Base-by-base conservation (phyloP, 352 stramenopile genomes). In the Phytopythium montanum region DNA sequence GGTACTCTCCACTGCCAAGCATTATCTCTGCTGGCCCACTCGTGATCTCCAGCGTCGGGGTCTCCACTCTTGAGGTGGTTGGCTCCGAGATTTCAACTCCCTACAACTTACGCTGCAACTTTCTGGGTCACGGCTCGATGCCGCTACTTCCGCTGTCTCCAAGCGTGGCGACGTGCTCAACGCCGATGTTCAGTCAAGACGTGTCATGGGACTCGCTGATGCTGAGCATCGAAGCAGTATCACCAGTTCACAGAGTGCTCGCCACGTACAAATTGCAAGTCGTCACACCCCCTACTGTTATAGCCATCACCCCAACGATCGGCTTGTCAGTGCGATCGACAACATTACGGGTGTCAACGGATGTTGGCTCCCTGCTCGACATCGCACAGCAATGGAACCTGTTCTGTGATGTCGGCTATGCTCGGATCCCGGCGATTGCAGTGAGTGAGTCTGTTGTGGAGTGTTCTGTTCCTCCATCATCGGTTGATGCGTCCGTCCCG, bases 401-500 rank as follows among this genome's bases (percentile, higher is more conserved):
- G 23, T 49, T 68, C 50, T 85, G 75, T 25, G 61, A 58, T 9
- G 59, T 85, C 48, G 75, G 75, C 7, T 38, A 34, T 33, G 54
- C 42, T 6, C 46, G 62, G 42, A 58, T 79, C 8, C 28, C 60
- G 25, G 64, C 61, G 5, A 48, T 26, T 14, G 26, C 21, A 33
- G 33, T 77, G 26, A 75, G 66, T 41, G 29, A 60, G 10, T 69
- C 67, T 13, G 48, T 61, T 26, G 49, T 84, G 21, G 41, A 41
- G 5, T 82, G 73, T 31, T 44, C 21, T 16, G 72, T 54, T 23
- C 75, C 75, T 34, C 36, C 59, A 33, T 50, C 52, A 50, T 25
- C 26, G 5, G 14, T 33, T 31, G 34, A 38, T 5, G 2, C 10
- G 19, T 42, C 50, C 7, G 28, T 42, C 9, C 31, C 14, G 3